Percentiles rank a stretch among this genome's conserved stretches.
Evolutionary conservation across 257 asterid genomes (phyloP).

Genomic region (Eucommia ulmoides): DNA sequence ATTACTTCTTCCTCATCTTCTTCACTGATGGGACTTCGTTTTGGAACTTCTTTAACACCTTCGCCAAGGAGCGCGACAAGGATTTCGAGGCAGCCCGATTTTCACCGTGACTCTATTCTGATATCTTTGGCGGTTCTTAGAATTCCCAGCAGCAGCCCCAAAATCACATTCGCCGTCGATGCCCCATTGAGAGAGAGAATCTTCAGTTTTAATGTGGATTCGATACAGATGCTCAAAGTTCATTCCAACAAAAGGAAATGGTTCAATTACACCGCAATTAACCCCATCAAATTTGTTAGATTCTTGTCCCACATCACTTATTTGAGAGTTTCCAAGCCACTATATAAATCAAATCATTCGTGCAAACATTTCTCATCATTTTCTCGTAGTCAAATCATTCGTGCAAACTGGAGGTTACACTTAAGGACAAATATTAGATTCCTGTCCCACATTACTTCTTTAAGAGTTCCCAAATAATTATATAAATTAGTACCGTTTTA

Average conservation of each 20-base stretch:
- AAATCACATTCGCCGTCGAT: constrained; percentile 3
- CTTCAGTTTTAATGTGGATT: constrained; percentile 4
- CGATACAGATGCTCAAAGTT: constrained; percentile 2
- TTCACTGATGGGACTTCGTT: constrained; percentile 46
- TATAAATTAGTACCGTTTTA: no score
- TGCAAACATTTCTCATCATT: no score
- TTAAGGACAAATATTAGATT: no score
- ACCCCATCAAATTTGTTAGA: background rate
- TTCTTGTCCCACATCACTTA: no score
- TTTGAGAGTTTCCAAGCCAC: no score
- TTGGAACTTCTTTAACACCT: constrained; percentile 37
- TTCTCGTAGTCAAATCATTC: no score
- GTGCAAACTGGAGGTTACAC: no score
- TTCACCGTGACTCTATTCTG: constrained; percentile 4
- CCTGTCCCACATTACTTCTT: no score
- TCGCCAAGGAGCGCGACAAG: constrained; percentile 21
- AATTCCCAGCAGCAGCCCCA: constrained; percentile 2
- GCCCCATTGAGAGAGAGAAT: constrained; percentile 1
- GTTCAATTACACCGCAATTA: background rate
- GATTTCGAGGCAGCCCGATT: constrained; percentile 14
- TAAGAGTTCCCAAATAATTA: no score
- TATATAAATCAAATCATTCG: no score
- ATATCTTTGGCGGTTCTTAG: constrained; percentile 3
- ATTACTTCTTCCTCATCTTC: no score
- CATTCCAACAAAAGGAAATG: background rate